Base-by-base conservation (phyloP, 441 rosid genomes). In the Aquilaria agallochum region DNA sequence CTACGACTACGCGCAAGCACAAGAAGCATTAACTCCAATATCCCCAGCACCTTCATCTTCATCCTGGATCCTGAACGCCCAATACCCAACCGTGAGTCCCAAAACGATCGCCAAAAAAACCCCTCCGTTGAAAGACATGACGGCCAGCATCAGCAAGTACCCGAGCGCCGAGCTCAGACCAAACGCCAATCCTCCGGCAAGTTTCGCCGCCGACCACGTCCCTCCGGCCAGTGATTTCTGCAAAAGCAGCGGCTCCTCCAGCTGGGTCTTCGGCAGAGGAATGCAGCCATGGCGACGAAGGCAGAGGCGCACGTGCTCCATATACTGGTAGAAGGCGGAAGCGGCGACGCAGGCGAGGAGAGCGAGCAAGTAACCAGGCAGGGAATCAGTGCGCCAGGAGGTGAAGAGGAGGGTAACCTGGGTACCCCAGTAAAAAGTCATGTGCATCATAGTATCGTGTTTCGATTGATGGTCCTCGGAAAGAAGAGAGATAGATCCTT, bases 61-160 rank as follows among this genome's bases (percentile, higher is more conserved):
- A 0, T 69, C 81, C 0, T 60, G 75, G 9, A 64, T 58, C 60
- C 86, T 63, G 55, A 82, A 84, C 27, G 63, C 49, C 30, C 69
- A 66, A 45, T 72, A 82, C 48, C 94, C 94, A 10, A 70, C 52
- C 6, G 62, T 44, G 5, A 87, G 63, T 13, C 88, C 90, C 44
- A 64, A 15, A 5, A 87, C 77, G 31, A 87, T 59, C 1, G 83
- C 84, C 69, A 84, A 5, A 55, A 87, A 79, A 45, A 82, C 94
- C 31, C 94, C 88, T 10, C 84, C 93, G 34, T 87, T 87, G 47
- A 87, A 84, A 62, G 90, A 84, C 90, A 87, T 87, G 42, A 87
- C 69, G 30, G 80, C 83, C 36, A 82, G 79, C 94, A 87, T 84
- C 80, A 87, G 55, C 67, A 87, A 1, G 66, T 87, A 87, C 59